Evolutionary conservation across 257 asterid genomes (phyloP), one percentile per base, ranked within the genome.

Genomic region (Solanum tacnaense): DNA sequence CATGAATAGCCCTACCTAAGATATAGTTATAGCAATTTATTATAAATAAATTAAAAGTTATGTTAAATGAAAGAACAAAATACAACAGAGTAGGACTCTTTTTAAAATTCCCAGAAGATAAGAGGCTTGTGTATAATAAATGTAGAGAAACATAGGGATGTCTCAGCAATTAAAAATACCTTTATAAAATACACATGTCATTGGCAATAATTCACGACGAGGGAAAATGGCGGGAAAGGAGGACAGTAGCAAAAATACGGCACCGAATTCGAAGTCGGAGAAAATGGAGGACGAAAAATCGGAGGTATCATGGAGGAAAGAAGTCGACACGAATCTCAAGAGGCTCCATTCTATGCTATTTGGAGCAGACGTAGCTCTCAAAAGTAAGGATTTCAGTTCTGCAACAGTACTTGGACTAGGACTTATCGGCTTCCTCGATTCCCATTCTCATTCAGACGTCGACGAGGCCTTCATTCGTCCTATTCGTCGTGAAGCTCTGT

Each of bases 381-480:
- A 96, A 90, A 96, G 92, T 78, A 92, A 92, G 73, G 98, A 97
- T 92, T 96, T 90, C 88, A 74, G 91, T 86, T 90, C 93, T 58
- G 99, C 99, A 87, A 95, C 93, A 84, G 95, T 92, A 87, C 92
- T 93, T 68, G 91, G 95, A 85, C 92, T 97, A 87, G 96, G 92
- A 41, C 98, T 97, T 87, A 81, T 95, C 89, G 99, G 99, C 76
- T 97, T 97, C 94, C 98, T 97, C 84, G 98, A 97, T 92, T 95
- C 99, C 68, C 94, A 81, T 81, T 92, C 98, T n/a, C 91, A 67
- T 7, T 93, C 96, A 71, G 89, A 94, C 7, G 91, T 87, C 38
- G 98, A 95, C 82, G 95, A 93, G 87, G 96, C 96, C 27, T 96
- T 93, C 90, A 92, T 93, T 85, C 95, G 92, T 31, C 98, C 99